Conservation (phyloP, 441 rosid species). For the Codiaeum variegatum region DNA sequence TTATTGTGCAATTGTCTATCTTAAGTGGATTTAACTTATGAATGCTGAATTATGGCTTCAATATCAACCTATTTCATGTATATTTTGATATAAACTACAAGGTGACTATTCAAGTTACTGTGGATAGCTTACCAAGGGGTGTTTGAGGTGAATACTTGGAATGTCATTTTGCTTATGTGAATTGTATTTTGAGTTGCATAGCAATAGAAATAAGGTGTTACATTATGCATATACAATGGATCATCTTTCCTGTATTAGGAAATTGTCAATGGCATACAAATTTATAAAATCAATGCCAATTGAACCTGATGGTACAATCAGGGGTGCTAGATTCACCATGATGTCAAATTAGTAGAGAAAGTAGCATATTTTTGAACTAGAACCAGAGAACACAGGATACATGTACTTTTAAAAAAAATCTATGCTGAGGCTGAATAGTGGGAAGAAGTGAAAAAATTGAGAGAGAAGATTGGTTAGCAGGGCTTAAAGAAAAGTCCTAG, state of each 20-base stretch:
- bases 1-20: no score
- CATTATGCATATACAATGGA: conserved; percentile 75
- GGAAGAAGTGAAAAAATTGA: conserved; percentile 57
- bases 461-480: conserved; percentile 38
- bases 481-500: conserved; percentile 57
- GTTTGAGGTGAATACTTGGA: no score
- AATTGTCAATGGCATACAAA: conserved; percentile 45
- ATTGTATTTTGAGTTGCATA: no score
- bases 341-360: conserved; percentile 62
- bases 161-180: no score
- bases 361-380: conserved; percentile 63
- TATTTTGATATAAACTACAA: no score
- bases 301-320: conserved; percentile 58
- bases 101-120: no score
- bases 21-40: no score
- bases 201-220: no score
- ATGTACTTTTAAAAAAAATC: conserved; percentile 61
- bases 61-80: no score
- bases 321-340: conserved; percentile 69
- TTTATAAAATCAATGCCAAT: conserved; percentile 61
- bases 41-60: no score
- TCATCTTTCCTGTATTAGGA: conserved; percentile 63
- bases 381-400: conserved; percentile 65
- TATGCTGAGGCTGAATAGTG: conserved; percentile 75
- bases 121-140: no score